These are phyloP conservation scores for Arachnopeziza araneosa DNA, from an alignment of 2,329 filamentous ascomycete genomes.

Conservation along the genomic window DNA sequence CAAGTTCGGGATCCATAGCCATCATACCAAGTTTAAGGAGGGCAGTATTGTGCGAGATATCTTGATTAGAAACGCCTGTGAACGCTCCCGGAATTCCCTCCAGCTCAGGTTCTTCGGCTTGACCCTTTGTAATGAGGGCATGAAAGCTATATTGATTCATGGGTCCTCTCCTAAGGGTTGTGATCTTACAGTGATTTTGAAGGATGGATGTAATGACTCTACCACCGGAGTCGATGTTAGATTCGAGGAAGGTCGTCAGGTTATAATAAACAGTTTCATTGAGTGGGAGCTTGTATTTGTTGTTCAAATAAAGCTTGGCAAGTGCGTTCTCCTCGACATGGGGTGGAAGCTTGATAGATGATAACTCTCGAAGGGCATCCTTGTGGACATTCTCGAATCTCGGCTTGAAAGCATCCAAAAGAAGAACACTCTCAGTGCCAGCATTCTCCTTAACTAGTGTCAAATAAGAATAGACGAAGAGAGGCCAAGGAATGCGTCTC, in stretches of 20 bases:
- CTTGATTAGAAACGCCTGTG: slow-evolving; percentile 55
- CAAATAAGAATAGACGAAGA: slow-evolving; percentile 90
- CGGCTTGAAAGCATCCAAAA: slow-evolving; percentile 61
- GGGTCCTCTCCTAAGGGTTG: slow-evolving; percentile 53
- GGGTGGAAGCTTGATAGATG: slow-evolving; percentile 66
- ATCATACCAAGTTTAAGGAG: slow-evolving; percentile 72
- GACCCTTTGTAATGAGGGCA: slow-evolving; percentile 50
- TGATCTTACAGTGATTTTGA: slow-evolving; percentile 51
- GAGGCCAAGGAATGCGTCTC: slow-evolving; percentile 80
- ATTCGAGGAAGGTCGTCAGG: slow-evolving; percentile 82
- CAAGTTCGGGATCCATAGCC: slow-evolving; percentile 76
- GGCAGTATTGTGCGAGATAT: slow-evolving; percentile 50
- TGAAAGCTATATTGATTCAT: slow-evolving; percentile 61
- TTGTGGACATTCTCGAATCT: slow-evolving; percentile 72
- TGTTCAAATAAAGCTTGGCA: slow-evolving; percentile 75
- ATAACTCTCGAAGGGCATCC: slow-evolving; percentile 74
- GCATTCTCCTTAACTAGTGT: slow-evolving; percentile 67
- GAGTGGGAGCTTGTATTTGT: slow-evolving; percentile 87
- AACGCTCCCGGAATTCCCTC: slow-evolving; percentile 60
- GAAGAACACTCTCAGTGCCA: slow-evolving; percentile 58
- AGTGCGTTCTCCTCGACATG: slow-evolving; percentile 72
- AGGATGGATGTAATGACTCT: slow-evolving; percentile 72
- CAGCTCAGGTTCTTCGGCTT: slow-evolving; percentile 56
- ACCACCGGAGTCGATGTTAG: slow-evolving; percentile 77
- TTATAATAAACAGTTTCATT: slow-evolving; percentile 78